A percentile compares a stretch with the other conserved stretches of the same genome.
Evolutionary conservation across 352 stramenopile species (phyloP).

Genomic region (Nannochloropsis limnetica): DNA sequence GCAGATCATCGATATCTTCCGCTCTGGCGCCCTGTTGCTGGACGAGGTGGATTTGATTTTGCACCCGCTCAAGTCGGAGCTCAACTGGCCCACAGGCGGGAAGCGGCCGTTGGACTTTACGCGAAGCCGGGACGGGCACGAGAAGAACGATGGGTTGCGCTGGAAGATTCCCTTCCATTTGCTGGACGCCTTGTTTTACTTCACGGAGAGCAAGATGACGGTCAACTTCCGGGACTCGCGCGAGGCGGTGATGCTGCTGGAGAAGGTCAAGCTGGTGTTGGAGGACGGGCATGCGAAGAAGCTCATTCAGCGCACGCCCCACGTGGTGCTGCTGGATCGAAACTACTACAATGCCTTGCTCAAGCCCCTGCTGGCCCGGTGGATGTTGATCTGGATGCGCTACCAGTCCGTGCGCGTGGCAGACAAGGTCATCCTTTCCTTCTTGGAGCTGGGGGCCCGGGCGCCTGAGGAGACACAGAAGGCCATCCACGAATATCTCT

Average conservation of each 20-base stretch:
- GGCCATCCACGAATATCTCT: slow-evolving; percentile 44
- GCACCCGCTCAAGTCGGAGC: slow-evolving; percentile 76
- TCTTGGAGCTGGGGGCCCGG: slow-evolving; percentile 66
- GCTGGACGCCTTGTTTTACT: slow-evolving; percentile 86
- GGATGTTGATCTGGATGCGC: slow-evolving; percentile 67
- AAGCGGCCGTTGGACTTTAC: slow-evolving; percentile 78
- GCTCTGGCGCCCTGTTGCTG: slow-evolving; percentile 65
- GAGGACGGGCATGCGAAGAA: slow-evolving; percentile 78
- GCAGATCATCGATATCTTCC: slow-evolving; percentile 73
- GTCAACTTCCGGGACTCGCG: slow-evolving; percentile 70
- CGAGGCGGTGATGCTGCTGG: slow-evolving; percentile 70
- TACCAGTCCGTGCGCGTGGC: slow-evolving; percentile 4
- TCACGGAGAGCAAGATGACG: slow-evolving; percentile 67
- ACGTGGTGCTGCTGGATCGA: slow-evolving; percentile 91
- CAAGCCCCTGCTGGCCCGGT: slow-evolving; percentile 80
- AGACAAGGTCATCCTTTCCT: slow-evolving; percentile 42
- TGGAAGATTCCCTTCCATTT: slow-evolving; percentile 82
- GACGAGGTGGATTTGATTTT: slow-evolving; percentile 80
- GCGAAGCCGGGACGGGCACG: slow-evolving; percentile 75
- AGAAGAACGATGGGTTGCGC: slow-evolving; percentile 74
- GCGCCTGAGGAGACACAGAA: slow-evolving; percentile 67
- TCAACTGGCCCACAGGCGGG: slow-evolving; percentile 78
- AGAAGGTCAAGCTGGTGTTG: slow-evolving; percentile 66
- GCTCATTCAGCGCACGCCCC: slow-evolving; percentile 87
- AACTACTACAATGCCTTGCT: slow-evolving; percentile 86